Evolutionary conservation across 2,329 filamentous ascomycete genomes (phyloP), one percentile per base, ranked within the genome.

Genomic region (Aureobasidium musti): DNA sequence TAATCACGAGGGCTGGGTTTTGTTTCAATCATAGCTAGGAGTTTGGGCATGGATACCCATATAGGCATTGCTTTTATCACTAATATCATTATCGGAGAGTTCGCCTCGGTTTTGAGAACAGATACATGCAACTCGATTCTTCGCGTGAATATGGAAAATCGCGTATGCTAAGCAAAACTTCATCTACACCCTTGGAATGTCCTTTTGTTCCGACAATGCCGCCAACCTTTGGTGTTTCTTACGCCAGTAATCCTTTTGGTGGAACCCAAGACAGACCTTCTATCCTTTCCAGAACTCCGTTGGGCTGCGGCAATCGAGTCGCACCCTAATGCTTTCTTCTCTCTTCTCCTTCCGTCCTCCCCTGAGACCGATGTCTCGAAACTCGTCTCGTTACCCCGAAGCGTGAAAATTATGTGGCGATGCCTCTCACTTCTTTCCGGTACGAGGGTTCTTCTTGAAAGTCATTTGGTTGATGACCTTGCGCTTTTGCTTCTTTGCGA

Each of bases 391-490:
- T 14, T 21, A 8, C 21, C 45, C 52, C 59, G 45, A 63, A 28
- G 21, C 33, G 45, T 63, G 59, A 23, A 50, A 19, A 33, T 45
- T 14, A 17, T 33, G 8, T 37, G 54, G 1, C 26, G 17, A 17
- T 2, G 45, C 30, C 33, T 50, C 59, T 63, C 59, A 63, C 45
- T 63, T 70, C 71, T 73, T 75, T 65, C 69, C 70, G 65, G 70
- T 72, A 63, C 70, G 54, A 45, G 68, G 67, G 57, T 70, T 69
- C 53, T 69, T 70, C n/a, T 72, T 68, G 69, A 80, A 80, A 14
- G 76, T 68, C 47, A 79, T 77, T 64, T 73, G 74, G 71, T 79
- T 80, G 50, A 72, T 70, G 6, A 78, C 73, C 72, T 78, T 79
- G 45, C 70, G 71, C 45, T 74, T 73, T 30, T 75, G 74, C 72